These are phyloP conservation scores for Staphylotrichum tortipilum DNA, from an alignment of 495 filamentous ascomycete species.

Conservation along the genomic window DNA sequence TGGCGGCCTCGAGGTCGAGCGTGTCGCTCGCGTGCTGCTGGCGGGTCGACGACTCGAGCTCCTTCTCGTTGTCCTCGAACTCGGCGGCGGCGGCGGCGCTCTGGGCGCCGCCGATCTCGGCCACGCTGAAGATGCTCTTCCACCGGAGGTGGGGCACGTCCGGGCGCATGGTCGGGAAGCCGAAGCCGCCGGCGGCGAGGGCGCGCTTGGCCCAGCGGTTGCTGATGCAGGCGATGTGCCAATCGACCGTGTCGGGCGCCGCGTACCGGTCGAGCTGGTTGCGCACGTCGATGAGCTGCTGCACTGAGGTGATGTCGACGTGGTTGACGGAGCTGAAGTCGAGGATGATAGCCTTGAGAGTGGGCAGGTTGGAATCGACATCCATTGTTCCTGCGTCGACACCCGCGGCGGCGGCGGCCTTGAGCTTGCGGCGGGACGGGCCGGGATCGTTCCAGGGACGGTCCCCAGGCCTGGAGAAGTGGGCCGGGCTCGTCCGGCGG, in stretches of 20 bases:
- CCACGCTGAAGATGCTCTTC: slow-evolving; percentile 94
- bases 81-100: slow-evolving; percentile 54
- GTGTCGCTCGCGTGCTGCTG: neutral
- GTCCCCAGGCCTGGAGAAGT: slow-evolving; percentile 62
- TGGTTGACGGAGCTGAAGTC: slow-evolving; percentile 96
- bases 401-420: slow-evolving; percentile 28
- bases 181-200: slow-evolving; percentile 86
- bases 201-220: slow-evolving; percentile 98
- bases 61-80: slow-evolving; percentile 51
- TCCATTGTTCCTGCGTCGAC: slow-evolving; percentile 28
- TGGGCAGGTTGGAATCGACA: slow-evolving; percentile 51
- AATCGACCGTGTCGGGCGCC: slow-evolving; percentile 76
- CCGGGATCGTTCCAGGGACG: slow-evolving; percentile 96
- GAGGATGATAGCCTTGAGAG: slow-evolving; percentile 84
- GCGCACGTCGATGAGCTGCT: slow-evolving; percentile 93
- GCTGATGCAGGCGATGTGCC: slow-evolving; percentile 92
- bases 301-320: slow-evolving; percentile 87
- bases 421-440: slow-evolving; percentile 41
- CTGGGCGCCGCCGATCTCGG: slow-evolving; percentile 68
- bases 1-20: slow-evolving; percentile 9
- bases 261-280: slow-evolving; percentile 92
- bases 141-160: slow-evolving; percentile 55
- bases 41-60: slow-evolving; percentile 17
- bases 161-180: slow-evolving; percentile 59
- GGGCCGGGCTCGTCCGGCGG: slow-evolving; percentile 61